Evolutionary conservation across 768 basidiomycete genomes (phyloP).

Genomic region (Termitomyces sp.): DNA sequence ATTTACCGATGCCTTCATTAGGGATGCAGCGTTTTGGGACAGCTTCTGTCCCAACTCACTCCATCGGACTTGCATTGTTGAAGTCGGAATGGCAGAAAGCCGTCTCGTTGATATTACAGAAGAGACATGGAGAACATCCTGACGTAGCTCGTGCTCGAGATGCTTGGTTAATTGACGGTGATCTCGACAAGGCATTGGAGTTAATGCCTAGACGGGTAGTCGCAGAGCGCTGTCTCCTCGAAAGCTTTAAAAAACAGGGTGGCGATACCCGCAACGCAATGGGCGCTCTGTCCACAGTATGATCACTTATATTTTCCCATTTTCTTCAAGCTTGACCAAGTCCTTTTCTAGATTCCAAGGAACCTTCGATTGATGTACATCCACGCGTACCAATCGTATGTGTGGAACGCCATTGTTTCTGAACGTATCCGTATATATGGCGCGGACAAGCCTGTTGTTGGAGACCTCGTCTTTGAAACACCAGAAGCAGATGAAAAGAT

Average conservation of each 20-base stretch:
- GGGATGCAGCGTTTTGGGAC: constrained; percentile 99
- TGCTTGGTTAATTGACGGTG: constrained; percentile 83
- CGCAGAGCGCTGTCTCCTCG: constrained; percentile 89
- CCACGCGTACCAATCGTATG: constrained; percentile 97
- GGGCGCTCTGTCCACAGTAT: constrained; percentile 82
- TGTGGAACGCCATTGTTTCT: constrained; percentile 97
- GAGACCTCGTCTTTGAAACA: constrained; percentile 84
- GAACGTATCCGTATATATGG: constrained; percentile 85
- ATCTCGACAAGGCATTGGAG: constrained; percentile 78
- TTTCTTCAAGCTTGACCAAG: background rate
- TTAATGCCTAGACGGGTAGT: constrained; percentile 89
- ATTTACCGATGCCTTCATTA: constrained; percentile 21
- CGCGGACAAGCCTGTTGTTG: constrained; percentile 67
- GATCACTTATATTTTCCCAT: constrained; percentile 12
- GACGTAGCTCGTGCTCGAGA: constrained; percentile 82
- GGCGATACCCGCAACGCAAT: constrained; percentile 80
- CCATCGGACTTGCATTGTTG: constrained; percentile 88
- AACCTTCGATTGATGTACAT: constrained; percentile 97
- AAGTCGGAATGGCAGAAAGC: constrained; percentile 90
- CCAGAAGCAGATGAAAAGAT: constrained; percentile 28
- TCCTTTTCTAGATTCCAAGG: constrained; percentile 71
- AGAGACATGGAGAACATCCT: constrained; percentile 88
- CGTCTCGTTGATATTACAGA: constrained; percentile 73
- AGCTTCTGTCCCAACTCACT: constrained; percentile 91
- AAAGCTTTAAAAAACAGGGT: constrained; percentile 80